Evolutionary conservation across 495 filamentous ascomycete species (phyloP), one percentile per base, ranked within the genome.

Genomic region (Tuber borchii): DNA sequence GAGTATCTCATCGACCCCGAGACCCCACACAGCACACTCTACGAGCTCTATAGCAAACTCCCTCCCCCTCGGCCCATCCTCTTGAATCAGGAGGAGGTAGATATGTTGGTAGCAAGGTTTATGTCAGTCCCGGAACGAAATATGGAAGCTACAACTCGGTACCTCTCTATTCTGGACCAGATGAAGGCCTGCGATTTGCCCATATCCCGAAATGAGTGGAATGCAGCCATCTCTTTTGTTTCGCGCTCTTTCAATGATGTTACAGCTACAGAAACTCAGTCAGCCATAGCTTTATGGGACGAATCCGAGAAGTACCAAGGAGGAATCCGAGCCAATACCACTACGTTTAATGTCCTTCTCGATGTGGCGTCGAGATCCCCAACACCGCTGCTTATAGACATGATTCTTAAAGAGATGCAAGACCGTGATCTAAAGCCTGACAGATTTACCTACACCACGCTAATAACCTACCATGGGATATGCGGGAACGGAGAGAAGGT

Each of bases 281-380:
- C 88, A 37, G 91, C 93, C 2, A 88, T 98, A 26, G 87, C 90
- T 45, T 84, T 95, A n/a, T 98, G 94, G 93, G 89, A 89, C 74
- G 89, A 93, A 78, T 97, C 97, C 91, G 95, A 98, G 83, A 84
- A 87, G 42, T 83, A 89, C n/a, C 26, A 65, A 19, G 89, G 89
- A 26, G 87, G 88, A 8, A 83, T 93, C n/a, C 80, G 85, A 76
- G 87, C 86, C 45, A 91, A 89, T 77, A 86, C 88, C 45, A 90
- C 92, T 17, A 95, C 94, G 2, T 97, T 98, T 86, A 95, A 93
- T 83, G 91, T 97, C 73, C 88, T 99, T 43, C 97, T 97, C 78
- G 93, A 97, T 81, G 88, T 92, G 22, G 94, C 95, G 44, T 89
- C 92, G 69, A 96, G 94, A 83, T 89, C 93, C 2, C 90, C 91